These are phyloP conservation scores for Colletotrichum lini DNA, from an alignment of 2,329 filamentous ascomycete genomes.

Conservation along the genomic window DNA sequence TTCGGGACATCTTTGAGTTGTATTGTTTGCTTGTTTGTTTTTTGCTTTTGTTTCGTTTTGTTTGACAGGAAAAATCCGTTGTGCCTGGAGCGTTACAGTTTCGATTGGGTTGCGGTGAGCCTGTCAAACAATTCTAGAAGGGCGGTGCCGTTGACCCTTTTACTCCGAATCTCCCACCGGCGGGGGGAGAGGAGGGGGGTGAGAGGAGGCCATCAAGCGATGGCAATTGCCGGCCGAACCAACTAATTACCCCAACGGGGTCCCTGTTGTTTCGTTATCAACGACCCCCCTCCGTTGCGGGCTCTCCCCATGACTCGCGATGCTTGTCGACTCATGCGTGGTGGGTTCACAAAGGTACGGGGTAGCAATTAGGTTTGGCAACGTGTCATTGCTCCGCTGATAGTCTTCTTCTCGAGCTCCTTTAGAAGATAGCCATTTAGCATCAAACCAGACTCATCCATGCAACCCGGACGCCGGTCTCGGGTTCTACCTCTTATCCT, in stretches of 20 bases:
- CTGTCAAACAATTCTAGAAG: not conserved
- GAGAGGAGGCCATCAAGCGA: not conserved
- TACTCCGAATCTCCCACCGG: constrained; percentile 6
- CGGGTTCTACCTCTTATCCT: constrained; percentile 15
- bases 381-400: constrained; percentile 13
- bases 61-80: too few species aligned
- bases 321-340: constrained; percentile 28
- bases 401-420: not conserved
- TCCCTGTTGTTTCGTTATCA: constrained; percentile 17
- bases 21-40: not conserved
- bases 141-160: constrained; percentile 22
- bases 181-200: too few species aligned
- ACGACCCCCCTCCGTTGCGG: not conserved
- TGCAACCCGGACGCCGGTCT: not conserved
- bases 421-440: constrained; percentile 16
- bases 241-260: not conserved
- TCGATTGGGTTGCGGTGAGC: not conserved
- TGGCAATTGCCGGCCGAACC: not conserved
- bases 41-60: too few species aligned
- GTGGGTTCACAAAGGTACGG: constrained; percentile 22
- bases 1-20: constrained; percentile 19
- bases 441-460: constrained; percentile 13
- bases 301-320: constrained; percentile 28
- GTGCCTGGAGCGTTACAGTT: too few species aligned
- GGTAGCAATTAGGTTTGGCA: constrained; percentile 14